Evolutionary conservation across 1,139 yeast genomes (phyloP).

Genomic region (Candida buenavistaensis): DNA sequence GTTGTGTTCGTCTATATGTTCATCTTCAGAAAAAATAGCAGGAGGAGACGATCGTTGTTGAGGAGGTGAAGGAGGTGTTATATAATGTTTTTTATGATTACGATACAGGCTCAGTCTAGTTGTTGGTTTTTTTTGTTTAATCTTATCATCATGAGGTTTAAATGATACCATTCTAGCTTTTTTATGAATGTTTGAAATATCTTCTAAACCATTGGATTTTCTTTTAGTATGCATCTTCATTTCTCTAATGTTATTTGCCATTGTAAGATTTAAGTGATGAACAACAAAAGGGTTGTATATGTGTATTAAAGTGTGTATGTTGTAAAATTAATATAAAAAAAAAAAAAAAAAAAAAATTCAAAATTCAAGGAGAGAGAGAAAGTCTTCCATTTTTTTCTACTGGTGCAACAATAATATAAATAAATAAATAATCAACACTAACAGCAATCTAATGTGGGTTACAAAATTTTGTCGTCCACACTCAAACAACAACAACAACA

Average conservation of each 20-base stretch:
- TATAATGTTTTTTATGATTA: conserved; percentile 1
- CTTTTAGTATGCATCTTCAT: conserved; percentile 25
- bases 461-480: no score
- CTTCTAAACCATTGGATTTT: conserved; percentile 35
- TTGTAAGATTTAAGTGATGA: conserved; percentile 7
- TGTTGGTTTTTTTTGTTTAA: conserved; percentile 7
- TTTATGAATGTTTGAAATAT: conserved; percentile 28
- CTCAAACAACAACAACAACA: no score
- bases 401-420: no score
- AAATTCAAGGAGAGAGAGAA: no score
- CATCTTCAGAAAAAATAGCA: conserved; percentile 14
- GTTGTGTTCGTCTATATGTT: background rate
- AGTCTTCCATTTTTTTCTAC: no score
- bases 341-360: background rate
- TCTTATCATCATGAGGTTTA: conserved; percentile 1
- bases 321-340: conserved; percentile 5
- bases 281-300: conserved; percentile 3
- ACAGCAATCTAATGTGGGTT: no score
- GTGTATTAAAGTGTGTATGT: conserved; percentile 5
- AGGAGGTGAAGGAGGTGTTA: conserved; percentile 13
- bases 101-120: conserved; percentile 11
- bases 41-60: conserved; percentile 24
- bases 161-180: conserved; percentile 5
- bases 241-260: conserved; percentile 30
- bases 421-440: no score